phyloP scores from a whole-genome alignment of 768 basidiomycete species.

The Boletus speciosus region DNA sequence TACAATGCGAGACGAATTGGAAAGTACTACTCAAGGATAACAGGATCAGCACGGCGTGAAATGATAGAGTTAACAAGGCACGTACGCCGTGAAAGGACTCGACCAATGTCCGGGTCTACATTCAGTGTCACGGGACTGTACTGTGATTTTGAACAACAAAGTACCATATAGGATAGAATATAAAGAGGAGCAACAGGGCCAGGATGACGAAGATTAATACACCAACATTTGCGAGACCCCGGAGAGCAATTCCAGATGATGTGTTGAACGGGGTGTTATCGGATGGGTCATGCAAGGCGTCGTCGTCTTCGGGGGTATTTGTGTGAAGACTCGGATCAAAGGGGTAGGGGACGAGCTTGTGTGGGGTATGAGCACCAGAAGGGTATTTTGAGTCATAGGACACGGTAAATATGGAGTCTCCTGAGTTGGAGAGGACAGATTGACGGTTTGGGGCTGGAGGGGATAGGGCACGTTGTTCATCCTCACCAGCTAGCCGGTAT shows the following conservation, averaged over 20 bases:
- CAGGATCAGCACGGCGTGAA: background rate
- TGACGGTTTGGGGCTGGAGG: constrained; percentile 36
- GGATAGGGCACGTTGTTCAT: constrained; percentile 31
- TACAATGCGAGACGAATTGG: constrained; percentile 5
- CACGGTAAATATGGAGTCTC: constrained; percentile 47
- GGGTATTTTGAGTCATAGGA: constrained; percentile 69
- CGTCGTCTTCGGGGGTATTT: constrained; percentile 67
- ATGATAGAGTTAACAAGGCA: background rate
- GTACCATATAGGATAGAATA: constrained; percentile 72
- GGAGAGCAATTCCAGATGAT: constrained; percentile 31
- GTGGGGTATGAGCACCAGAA: constrained; percentile 28
- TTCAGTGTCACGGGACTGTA: constrained; percentile 4
- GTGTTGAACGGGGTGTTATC: constrained; percentile 27
- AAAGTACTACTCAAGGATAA: background rate
- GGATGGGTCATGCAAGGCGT: constrained; percentile 65
- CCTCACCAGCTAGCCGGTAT: constrained; percentile 50
- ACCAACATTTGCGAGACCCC: constrained; percentile 66
- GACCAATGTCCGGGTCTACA: background rate
- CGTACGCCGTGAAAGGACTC: constrained; percentile 5
- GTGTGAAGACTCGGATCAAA: constrained; percentile 64
- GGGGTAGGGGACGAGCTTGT: constrained; percentile 60
- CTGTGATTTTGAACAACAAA: constrained; percentile 1
- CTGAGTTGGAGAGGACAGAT: constrained; percentile 50
- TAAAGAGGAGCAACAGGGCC: constrained; percentile 69
- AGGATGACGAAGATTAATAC: constrained; percentile 61